A percentile compares a stretch with the other conserved stretches of the same genome.
phyloP scores from a whole-genome alignment of 768 basidiomycete genomes.

The Lactarius akahatsu region DNA sequence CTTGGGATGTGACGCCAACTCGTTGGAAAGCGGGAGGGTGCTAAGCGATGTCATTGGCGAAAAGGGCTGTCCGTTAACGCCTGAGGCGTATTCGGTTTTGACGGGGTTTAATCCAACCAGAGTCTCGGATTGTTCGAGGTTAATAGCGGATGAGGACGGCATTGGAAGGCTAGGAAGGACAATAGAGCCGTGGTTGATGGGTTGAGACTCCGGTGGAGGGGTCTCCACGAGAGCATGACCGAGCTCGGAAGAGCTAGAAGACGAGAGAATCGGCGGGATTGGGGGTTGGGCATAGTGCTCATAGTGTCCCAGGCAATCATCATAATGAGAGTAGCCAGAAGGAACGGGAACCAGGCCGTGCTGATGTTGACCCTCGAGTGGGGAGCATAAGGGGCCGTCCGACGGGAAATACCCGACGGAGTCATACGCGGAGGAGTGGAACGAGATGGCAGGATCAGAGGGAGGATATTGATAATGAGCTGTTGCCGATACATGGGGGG shows the following conservation, averaged over 20 bases:
- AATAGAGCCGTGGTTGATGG: constrained; percentile 5
- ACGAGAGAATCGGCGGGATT: background rate
- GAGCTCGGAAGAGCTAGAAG: constrained; percentile 25
- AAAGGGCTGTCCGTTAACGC: constrained; percentile 6
- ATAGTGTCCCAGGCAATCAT: constrained; percentile 6
- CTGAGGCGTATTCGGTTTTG: constrained; percentile 16
- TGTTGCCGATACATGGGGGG: background rate
- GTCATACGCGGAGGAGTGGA: constrained; percentile 10
- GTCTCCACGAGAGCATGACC: constrained; percentile 24
- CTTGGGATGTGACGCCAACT: constrained; percentile 9
- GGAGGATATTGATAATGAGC: constrained; percentile 15
- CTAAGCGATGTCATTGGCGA: constrained; percentile 11
- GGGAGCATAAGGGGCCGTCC: constrained; percentile 2
- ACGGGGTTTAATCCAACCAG: background rate
- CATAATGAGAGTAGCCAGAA: constrained; percentile 6
- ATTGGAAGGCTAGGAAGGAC: constrained; percentile 15
- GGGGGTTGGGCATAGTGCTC: constrained; percentile 2
- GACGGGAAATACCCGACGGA: background rate
- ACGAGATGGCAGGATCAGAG: constrained; percentile 6
- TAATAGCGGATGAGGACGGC: background rate
- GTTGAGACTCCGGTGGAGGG: constrained; percentile 8
- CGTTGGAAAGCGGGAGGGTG: constrained; percentile 2
- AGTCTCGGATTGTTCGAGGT: constrained; percentile 2
- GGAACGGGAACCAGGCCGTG: constrained; percentile 8
- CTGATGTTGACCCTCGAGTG: constrained; percentile 12